A percentile compares a stretch with the other conserved stretches of the same genome.
phyloP scores from a whole-genome alignment of 257 asterid species.

The Salvia hispanica region DNA sequence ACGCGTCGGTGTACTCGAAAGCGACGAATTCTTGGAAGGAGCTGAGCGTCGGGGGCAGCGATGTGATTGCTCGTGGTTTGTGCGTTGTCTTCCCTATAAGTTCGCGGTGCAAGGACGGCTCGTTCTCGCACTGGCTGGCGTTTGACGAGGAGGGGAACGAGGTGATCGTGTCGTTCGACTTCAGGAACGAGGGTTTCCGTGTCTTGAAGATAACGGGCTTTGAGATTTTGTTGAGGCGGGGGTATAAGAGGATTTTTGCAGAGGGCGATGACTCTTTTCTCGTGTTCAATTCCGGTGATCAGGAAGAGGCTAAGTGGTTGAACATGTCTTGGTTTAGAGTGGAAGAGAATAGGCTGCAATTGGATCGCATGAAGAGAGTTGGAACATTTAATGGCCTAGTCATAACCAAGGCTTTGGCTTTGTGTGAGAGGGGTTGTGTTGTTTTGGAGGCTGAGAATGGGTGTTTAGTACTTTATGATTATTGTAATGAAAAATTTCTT shows the following conservation, averaged over 20 bases:
- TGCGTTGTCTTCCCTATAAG: not conserved
- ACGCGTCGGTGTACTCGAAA: not conserved
- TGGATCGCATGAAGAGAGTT: not conserved
- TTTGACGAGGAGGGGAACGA: not conserved
- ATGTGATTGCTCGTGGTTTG: not conserved
- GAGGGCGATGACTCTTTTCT: not conserved
- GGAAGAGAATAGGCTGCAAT: constrained; percentile 3
- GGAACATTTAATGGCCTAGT: not conserved
- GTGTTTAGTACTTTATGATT: too few relatives aligned
- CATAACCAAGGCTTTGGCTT: not conserved
- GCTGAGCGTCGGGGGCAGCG: not conserved
- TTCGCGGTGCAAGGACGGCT: not conserved
- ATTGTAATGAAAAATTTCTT: too few relatives aligned
- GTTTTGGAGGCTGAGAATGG: too few relatives aligned
- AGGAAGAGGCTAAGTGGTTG: not conserved
- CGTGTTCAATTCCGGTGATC: not conserved
- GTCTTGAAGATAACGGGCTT: not conserved
- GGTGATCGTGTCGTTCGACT: constrained; percentile 11
- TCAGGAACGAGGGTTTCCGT: not conserved
- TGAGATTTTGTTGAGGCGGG: not conserved
- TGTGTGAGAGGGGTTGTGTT: not conserved
- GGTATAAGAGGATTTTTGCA: not conserved
- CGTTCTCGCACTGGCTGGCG: not conserved
- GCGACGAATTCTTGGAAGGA: not conserved
- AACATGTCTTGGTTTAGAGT: not conserved